Conservation (phyloP, 345 rosid species). For the Ceriops tagal region DNA sequence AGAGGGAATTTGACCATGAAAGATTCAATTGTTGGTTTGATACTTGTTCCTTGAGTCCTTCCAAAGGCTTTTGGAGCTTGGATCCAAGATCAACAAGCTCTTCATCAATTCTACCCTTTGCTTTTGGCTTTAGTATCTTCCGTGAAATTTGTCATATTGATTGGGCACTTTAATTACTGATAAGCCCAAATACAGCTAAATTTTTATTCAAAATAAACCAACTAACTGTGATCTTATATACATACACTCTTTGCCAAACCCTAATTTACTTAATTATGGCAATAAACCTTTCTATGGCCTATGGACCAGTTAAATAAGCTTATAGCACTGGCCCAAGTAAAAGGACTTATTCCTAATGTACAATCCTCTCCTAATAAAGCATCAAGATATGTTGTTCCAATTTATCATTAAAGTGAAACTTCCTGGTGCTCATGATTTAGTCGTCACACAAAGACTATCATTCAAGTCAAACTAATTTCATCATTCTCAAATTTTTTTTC, state of each 20-base stretch:
- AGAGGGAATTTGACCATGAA: neutral
- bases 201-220: neutral
- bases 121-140: neutral
- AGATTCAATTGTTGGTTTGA: neutral
- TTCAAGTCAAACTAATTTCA: neutral
- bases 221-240: neutral
- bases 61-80: neutral
- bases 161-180: neutral
- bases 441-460: no score
- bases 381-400: neutral
- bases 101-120: neutral
- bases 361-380: neutral
- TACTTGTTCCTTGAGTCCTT: slow-evolving; percentile 6
- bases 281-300: slow-evolving; percentile 1
- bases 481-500: neutral
- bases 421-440: no score
- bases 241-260: neutral
- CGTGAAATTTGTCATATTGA: slow-evolving; percentile 8
- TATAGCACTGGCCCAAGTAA: neutral
- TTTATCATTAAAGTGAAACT: no score
- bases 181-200: slow-evolving; percentile 3
- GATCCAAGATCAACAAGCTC: neutral
- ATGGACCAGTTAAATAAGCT: neutral
- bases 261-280: slow-evolving; percentile 8
- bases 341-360: neutral